phyloP scores from a whole-genome alignment of 2,329 filamentous ascomycete species.

The Venturiaceae sp. region DNA sequence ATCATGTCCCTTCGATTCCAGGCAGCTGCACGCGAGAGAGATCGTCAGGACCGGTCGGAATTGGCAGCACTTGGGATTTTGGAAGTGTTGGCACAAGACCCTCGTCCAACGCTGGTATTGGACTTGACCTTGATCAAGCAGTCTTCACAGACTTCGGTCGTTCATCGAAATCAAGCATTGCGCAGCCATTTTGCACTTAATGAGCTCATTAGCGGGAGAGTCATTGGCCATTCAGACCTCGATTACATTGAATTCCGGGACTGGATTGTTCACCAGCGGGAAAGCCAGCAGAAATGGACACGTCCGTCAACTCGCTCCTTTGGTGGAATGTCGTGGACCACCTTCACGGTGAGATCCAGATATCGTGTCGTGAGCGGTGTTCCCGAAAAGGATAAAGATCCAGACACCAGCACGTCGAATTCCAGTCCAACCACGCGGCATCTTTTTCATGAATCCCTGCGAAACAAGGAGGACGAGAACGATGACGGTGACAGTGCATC shows the following conservation, averaged over 20 bases:
- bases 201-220: background rate
- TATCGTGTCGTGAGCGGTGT: background rate
- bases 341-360: background rate
- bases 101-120: background rate
- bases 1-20: too few species aligned
- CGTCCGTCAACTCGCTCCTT: background rate
- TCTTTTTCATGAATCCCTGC: background rate
- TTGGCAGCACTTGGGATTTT: background rate
- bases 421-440: background rate
- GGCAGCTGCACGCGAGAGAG: background rate
- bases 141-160: background rate
- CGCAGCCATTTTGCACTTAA: background rate
- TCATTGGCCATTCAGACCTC: background rate
- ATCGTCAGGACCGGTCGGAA: background rate
- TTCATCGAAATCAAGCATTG: background rate
- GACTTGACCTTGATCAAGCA: background rate
- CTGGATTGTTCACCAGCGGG: background rate
- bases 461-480: background rate
- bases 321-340: background rate
- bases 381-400: background rate
- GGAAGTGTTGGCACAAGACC: background rate
- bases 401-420: background rate
- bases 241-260: background rate
- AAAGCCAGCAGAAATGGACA: background rate
- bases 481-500: background rate